A percentile compares a stretch with the other conserved stretches of the same genome.
Conservation (phyloP, 208 protist species). For the Histomonas meleagridis region DNA sequence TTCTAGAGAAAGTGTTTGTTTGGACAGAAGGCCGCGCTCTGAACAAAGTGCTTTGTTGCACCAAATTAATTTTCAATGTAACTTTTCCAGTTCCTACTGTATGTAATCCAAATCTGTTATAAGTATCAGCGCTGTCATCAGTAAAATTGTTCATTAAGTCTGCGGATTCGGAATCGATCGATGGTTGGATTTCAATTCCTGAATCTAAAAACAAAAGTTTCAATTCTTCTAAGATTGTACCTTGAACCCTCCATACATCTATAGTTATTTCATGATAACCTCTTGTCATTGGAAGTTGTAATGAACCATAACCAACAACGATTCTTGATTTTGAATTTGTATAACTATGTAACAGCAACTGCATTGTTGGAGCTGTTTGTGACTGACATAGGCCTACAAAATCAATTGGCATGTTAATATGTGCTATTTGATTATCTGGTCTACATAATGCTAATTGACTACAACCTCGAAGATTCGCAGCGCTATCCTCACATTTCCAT, state of each 20-base stretch:
- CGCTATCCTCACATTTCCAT: background rate
- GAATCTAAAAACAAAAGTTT: background rate
- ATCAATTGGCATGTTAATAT: background rate
- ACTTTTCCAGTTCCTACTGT: constrained; percentile 12
- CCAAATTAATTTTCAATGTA: background rate
- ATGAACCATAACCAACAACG: background rate
- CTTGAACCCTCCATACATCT: background rate
- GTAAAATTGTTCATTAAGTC: background rate
- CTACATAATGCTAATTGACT: background rate
- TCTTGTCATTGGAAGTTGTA: background rate
- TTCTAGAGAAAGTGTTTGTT: background rate
- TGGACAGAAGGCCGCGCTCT: background rate
- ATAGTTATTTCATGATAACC: background rate
- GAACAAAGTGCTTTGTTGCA: background rate
- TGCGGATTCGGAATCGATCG: background rate
- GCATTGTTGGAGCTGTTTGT: background rate
- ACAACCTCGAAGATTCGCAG: background rate
- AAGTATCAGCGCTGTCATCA: background rate
- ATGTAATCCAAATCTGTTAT: background rate
- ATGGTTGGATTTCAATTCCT: background rate
- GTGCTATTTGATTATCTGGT: background rate
- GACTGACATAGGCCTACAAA: background rate
- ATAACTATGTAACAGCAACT: background rate
- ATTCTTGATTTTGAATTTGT: background rate
- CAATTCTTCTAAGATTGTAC: background rate